Evolutionary conservation across 192 early-diverging fungal species (phyloP).

Genomic region (Globomyces pollinis-pini): DNA sequence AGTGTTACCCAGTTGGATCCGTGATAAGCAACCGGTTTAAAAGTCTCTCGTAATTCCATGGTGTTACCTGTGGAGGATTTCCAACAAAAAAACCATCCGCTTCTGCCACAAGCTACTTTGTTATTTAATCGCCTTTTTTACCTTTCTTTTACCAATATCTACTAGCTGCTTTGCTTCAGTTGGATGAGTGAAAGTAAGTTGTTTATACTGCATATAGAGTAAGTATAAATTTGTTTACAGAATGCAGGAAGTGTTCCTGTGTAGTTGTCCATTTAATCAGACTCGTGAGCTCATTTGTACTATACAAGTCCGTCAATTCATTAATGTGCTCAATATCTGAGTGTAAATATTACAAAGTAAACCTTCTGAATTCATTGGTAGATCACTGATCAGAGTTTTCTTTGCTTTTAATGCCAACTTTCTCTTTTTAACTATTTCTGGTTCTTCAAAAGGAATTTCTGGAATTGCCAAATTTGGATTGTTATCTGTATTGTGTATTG

Average conservation of each 20-base stretch:
- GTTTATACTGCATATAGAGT: not conserved
- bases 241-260: not conserved
- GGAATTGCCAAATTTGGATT: too few species aligned
- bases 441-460: not conserved
- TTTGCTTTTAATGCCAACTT: not conserved
- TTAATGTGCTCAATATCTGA: constrained; percentile 5
- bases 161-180: not conserved
- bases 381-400: not conserved
- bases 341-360: not conserved
- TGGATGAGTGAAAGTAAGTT: not conserved
- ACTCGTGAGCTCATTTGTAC: not conserved
- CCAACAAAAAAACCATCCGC: constrained; percentile 13
- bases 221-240: not conserved
- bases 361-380: not conserved
- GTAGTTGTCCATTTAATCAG: constrained; percentile 3
- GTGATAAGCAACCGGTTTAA: constrained; percentile 2
- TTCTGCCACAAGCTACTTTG: not conserved
- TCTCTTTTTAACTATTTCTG: constrained; percentile 8
- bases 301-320: constrained; percentile 2
- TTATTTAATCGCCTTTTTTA: not conserved
- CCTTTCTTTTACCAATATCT: not conserved
- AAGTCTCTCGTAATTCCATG: constrained; percentile 5
- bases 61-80: not conserved
- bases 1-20: not conserved
- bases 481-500: too few species aligned